These are phyloP conservation scores for Hsuehochloa calcarea DNA, from an alignment of 176 grass and related monocot genomes.

Conservation along the genomic window DNA sequence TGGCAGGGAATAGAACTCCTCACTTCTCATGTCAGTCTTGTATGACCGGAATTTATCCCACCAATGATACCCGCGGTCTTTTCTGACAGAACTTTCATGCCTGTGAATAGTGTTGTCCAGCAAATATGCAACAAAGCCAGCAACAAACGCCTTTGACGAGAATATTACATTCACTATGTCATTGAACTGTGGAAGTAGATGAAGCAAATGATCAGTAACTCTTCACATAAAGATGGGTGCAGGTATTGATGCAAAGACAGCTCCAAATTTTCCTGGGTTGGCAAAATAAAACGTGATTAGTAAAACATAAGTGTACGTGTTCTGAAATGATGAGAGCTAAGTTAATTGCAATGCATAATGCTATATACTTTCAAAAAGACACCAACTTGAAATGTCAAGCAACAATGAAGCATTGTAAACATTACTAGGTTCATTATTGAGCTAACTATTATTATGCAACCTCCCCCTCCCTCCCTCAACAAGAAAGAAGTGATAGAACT, in stretches of 20 bases:
- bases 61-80: constrained; percentile 88
- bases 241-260: constrained; percentile 96
- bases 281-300: constrained; percentile 7
- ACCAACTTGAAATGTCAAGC: not conserved
- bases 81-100: constrained; percentile 50
- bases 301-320: not conserved
- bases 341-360: not conserved
- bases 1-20: constrained; percentile 92
- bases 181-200: constrained; percentile 67
- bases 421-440: not conserved
- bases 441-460: not conserved
- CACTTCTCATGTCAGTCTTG: constrained; percentile 72
- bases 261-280: constrained; percentile 94
- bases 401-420: not conserved
- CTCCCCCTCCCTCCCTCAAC: not conserved
- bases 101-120: constrained; percentile 89
- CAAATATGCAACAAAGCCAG: constrained; percentile 73
- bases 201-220: constrained; percentile 2
- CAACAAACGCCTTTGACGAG: constrained; percentile 94
- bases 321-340: not conserved
- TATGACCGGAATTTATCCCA: constrained; percentile 94
- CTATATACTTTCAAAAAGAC: not conserved
- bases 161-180: constrained; percentile 95
- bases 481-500: not conserved
- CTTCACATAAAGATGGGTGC: constrained; percentile 66